Evolutionary conservation across 1,284 basidiomycete species (phyloP).

Genomic region (Porodaedalea pini): DNA sequence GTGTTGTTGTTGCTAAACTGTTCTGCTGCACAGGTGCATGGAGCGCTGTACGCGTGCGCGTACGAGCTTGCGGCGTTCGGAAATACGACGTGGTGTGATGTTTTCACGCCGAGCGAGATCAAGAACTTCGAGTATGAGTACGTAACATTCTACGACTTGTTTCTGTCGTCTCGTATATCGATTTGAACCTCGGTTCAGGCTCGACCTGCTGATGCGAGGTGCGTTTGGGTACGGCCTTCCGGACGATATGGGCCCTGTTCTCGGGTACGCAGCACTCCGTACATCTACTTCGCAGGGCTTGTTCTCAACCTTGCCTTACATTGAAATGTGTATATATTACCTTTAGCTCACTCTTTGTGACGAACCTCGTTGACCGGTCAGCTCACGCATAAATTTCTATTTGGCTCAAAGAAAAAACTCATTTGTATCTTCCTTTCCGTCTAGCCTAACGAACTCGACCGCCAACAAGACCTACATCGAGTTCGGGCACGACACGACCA

Average conservation of each 20-base stretch:
- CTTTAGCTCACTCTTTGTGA: slow-evolving; percentile 39
- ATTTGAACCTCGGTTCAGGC: slow-evolving; percentile 32
- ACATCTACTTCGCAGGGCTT: neutral
- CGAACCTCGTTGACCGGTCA: slow-evolving; percentile 42
- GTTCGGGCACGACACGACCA: slow-evolving; percentile 49
- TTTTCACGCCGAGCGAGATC: slow-evolving; percentile 38
- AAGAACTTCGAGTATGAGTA: slow-evolving; percentile 37
- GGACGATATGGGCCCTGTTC: slow-evolving; percentile 35
- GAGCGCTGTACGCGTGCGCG: slow-evolving; percentile 45
- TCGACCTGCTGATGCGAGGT: slow-evolving; percentile 45
- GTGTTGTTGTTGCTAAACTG: neutral
- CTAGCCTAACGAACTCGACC: slow-evolving; percentile 38
- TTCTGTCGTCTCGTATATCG: neutral
- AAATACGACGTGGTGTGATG: slow-evolving; percentile 40
- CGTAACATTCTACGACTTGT: neutral
- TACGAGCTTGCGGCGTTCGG: slow-evolving; percentile 41
- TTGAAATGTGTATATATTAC: neutral
- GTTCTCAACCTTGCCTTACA: neutral
- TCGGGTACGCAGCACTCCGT: slow-evolving; percentile 21
- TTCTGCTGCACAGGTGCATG: slow-evolving; percentile 30
- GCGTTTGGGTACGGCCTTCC: slow-evolving; percentile 44
- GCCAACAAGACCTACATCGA: slow-evolving; percentile 40
- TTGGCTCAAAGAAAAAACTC: neutral
- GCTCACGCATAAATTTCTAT: slow-evolving; percentile 9
- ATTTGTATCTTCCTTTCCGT: neutral